Evolutionary conservation across 1,139 yeast species (phyloP).

Genomic region (Taphrina flavorubra): DNA sequence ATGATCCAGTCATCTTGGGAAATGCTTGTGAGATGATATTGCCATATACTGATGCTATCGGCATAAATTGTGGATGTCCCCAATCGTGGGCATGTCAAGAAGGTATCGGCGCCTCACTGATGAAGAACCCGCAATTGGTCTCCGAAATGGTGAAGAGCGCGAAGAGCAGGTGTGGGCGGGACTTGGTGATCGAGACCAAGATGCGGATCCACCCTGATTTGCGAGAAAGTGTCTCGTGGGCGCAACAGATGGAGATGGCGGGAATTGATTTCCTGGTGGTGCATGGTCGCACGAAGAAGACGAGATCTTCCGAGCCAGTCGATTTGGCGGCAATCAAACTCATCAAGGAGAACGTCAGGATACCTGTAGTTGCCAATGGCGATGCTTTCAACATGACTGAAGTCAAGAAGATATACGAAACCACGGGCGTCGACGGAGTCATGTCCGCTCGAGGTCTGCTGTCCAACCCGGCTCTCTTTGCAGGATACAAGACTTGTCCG

Average conservation of each 20-base stretch:
- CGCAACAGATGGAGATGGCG: conserved; percentile 71
- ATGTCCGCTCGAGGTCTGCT: conserved; percentile 94
- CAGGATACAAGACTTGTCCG: conserved; percentile 74
- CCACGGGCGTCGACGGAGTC: conserved; percentile 79
- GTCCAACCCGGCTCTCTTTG: conserved; percentile 83
- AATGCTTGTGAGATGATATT: conserved; percentile 87
- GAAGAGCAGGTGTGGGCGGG: conserved; percentile 71
- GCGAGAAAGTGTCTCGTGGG: conserved; percentile 71
- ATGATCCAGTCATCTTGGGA: conserved; percentile 79
- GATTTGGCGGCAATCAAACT: conserved; percentile 78
- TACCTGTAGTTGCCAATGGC: conserved; percentile 94
- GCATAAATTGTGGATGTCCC: conserved; percentile 97
- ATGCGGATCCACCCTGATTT: conserved; percentile 83
- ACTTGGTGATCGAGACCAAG: conserved; percentile 81
- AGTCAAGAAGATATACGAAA: conserved; percentile 63
- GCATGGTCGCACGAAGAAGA: conserved; percentile 86
- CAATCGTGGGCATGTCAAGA: conserved; percentile 92
- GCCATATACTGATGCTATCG: conserved; percentile 91
- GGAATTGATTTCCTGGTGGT: conserved; percentile 95
- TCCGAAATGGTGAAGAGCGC: conserved; percentile 84
- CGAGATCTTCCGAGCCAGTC: conserved; percentile 83
- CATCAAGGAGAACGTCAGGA: conserved; percentile 64
- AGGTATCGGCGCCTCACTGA: conserved; percentile 95
- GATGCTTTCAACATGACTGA: conserved; percentile 79
- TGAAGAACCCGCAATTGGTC: conserved; percentile 81